phyloP scores from a whole-genome alignment of 2,329 filamentous ascomycete genomes.

The Aspergillus spinulosporus region DNA sequence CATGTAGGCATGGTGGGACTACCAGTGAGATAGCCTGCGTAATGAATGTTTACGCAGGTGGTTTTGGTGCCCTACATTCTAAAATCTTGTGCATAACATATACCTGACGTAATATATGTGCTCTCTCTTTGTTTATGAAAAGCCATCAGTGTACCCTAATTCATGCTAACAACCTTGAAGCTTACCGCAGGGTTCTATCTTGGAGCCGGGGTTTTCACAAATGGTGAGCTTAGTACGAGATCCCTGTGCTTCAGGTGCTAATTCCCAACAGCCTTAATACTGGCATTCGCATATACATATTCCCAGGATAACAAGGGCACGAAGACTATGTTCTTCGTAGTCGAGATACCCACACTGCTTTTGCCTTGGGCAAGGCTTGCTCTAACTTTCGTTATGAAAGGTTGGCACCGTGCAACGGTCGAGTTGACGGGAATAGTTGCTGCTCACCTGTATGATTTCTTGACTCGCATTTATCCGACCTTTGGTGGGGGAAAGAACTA shows the following conservation, averaged over 20 bases:
- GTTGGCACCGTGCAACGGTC: constrained; percentile 57
- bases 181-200: constrained; percentile 44
- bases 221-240: constrained; percentile 32
- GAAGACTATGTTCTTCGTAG: constrained; percentile 75
- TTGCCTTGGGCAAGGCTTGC: constrained; percentile 78
- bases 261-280: constrained; percentile 66
- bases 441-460: constrained; percentile 87
- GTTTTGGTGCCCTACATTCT: constrained; percentile 66
- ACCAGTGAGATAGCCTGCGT: constrained; percentile 64
- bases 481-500: constrained; percentile 81
- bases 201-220: constrained; percentile 36
- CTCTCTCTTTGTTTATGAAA: background rate
- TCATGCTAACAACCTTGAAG: constrained; percentile 38
- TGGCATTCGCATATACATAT: constrained; percentile 81
- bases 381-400: constrained; percentile 69
- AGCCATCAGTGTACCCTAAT: constrained; percentile 24
- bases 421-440: constrained; percentile 79
- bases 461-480: constrained; percentile 82
- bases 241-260: constrained; percentile 21
- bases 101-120: constrained; percentile 23
- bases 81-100: constrained; percentile 11
- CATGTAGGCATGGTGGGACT: constrained; percentile 75
- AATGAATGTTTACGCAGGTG: constrained; percentile 59
- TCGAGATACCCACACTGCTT: constrained; percentile 79
- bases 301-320: constrained; percentile 79